Evolutionary conservation across 73 alveolate genomes (phyloP).

Genomic region (Paramecium sonneborni): DNA sequence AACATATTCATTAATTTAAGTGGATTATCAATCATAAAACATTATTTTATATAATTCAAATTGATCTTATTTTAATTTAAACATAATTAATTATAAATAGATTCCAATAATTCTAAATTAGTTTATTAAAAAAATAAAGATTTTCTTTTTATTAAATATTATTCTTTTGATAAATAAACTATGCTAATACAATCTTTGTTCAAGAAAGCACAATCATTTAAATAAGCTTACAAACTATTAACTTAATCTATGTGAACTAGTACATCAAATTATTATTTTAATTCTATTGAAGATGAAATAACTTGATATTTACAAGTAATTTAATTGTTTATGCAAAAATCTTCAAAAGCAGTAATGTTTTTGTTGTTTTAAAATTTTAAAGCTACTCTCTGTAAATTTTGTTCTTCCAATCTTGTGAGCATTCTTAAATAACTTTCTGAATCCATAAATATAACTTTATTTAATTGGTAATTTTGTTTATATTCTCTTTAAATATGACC

Average conservation of each 20-base stretch:
- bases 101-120: background rate
- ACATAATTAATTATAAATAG: background rate
- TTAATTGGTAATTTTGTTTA: constrained; percentile 16
- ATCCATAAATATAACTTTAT: constrained; percentile 43
- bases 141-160: constrained; percentile 9
- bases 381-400: background rate
- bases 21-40: constrained; percentile 15
- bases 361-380: constrained; percentile 2
- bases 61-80: background rate
- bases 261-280: background rate
- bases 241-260: constrained; percentile 37
- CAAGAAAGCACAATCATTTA: constrained; percentile 44
- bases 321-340: background rate
- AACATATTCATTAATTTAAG: constrained; percentile 11
- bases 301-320: background rate
- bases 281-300: background rate
- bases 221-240: constrained; percentile 20
- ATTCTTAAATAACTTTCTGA: background rate
- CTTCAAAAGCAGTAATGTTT: constrained; percentile 14
- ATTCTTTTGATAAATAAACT: constrained; percentile 4
- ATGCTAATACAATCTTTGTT: constrained; percentile 18
- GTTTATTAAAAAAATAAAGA: constrained; percentile 23
- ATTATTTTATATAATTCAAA: background rate
- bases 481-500: constrained; percentile 3
- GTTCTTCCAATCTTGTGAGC: background rate